Percentiles rank a stretch among this genome's conserved stretches.
Conservation (phyloP, 2,329 filamentous ascomycete species). For the Microdochium bolleyi region DNA sequence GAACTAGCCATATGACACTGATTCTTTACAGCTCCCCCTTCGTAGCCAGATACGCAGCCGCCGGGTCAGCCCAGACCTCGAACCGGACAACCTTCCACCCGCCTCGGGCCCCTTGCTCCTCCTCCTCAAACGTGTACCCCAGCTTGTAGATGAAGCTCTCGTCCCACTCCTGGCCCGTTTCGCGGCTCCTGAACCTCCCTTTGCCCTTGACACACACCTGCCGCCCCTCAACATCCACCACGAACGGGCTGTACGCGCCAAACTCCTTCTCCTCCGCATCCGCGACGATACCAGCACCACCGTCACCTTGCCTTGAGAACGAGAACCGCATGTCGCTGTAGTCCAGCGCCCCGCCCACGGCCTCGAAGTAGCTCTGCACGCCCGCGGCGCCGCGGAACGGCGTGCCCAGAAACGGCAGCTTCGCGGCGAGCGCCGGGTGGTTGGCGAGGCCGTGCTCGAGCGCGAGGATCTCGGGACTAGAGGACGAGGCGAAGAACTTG, state of each 20-base stretch:
- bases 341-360: background rate
- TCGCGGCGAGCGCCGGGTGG: background rate
- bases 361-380: background rate
- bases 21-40: background rate
- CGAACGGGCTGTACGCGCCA: background rate
- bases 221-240: background rate
- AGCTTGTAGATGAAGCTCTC: constrained; percentile 1
- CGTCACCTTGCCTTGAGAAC: background rate
- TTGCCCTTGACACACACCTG: background rate
- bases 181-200: background rate
- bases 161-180: background rate
- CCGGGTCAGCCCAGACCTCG: background rate
- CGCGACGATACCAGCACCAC: background rate
- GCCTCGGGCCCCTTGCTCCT: background rate
- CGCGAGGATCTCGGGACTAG: background rate
- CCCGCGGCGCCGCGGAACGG: background rate
- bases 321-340: background rate
- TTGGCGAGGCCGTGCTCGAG: background rate
- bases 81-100: background rate
- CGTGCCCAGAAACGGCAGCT: background rate
- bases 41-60: background rate
- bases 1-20: no score
- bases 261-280: background rate
- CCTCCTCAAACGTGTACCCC: background rate
- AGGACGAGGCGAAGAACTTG: background rate